Percentiles rank a stretch among this genome's conserved stretches.
phyloP scores from a whole-genome alignment of 1,284 basidiomycete genomes.

The Exobasidium rhododendri region DNA sequence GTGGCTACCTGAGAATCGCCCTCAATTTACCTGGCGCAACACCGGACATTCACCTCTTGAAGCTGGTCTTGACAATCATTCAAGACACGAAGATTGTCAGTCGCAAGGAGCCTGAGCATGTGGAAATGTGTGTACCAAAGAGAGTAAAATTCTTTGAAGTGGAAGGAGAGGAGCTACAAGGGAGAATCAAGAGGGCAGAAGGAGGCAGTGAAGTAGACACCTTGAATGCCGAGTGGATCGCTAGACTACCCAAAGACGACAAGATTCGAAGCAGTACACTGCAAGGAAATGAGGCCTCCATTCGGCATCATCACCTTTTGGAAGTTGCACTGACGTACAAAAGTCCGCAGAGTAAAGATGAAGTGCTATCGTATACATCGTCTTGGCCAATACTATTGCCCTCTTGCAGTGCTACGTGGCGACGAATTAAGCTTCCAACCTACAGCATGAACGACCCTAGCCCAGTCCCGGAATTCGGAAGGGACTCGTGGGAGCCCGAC shows the following conservation, averaged over 20 bases:
- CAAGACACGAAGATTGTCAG: constrained; percentile 9
- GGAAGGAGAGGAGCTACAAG: not conserved
- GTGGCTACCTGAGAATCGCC: constrained; percentile 13
- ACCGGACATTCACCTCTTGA: not conserved
- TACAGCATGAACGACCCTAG: constrained; percentile 11
- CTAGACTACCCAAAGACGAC: constrained; percentile 4
- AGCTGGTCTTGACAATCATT: not conserved
- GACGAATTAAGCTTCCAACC: constrained; percentile 3
- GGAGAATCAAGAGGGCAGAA: not conserved
- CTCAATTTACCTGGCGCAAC: constrained; percentile 2
- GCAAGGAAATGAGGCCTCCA: not conserved
- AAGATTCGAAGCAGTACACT: constrained; percentile 9
- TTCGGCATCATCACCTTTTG: constrained; percentile 4
- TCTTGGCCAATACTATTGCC: constrained; percentile 5
- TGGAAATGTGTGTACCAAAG: constrained; percentile 5
- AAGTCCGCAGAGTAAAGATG: not conserved
- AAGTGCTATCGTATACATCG: constrained; percentile 1
- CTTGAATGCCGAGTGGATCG: constrained; percentile 10
- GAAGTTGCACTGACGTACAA: not conserved
- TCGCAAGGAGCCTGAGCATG: not conserved
- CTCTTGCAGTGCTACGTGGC: constrained; percentile 1
- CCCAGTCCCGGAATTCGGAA: constrained; percentile 7
- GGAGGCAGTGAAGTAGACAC: not conserved
- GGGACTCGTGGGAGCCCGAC: constrained; percentile 12
- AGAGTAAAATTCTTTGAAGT: not conserved